Conservation (phyloP, 2,329 filamentous ascomycete genomes). For the Coniella lustricola region DNA sequence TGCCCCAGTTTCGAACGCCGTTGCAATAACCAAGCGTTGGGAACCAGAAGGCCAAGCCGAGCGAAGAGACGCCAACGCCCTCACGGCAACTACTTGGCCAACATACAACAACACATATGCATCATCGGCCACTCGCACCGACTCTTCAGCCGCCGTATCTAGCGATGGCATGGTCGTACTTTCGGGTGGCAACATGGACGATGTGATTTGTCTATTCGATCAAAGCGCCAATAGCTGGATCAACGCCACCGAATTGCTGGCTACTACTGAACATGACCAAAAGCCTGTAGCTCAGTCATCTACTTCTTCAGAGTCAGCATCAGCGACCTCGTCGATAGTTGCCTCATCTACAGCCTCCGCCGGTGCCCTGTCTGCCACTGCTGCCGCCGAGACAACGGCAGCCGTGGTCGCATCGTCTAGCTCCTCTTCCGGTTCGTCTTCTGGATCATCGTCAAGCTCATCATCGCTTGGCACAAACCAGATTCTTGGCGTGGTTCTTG, state of each 20-base stretch:
- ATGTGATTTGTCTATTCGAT: conserved; percentile 72
- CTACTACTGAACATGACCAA: conserved; percentile 30
- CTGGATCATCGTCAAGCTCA: conserved; percentile 27
- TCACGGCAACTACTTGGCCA: conserved; percentile 63
- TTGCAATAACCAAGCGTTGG: conserved; percentile 29
- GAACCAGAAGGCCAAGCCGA: conserved; percentile 15
- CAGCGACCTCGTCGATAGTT: conserved; percentile 24
- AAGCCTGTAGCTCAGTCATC: conserved; percentile 28
- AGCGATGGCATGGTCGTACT: conserved; percentile 64
- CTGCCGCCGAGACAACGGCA: conserved; percentile 21
- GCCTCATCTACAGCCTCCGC: conserved; percentile 20
- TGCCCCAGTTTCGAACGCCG: conserved; percentile 39
- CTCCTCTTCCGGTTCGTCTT: conserved; percentile 17
- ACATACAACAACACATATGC: conserved; percentile 70
- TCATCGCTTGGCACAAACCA: conserved; percentile 34
- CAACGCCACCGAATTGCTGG: conserved; percentile 60
- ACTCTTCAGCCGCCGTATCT: conserved; percentile 66
- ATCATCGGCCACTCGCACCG: conserved; percentile 55
- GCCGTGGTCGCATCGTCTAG: conserved; percentile 19
- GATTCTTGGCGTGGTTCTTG: conserved; percentile 75
- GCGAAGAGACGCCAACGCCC: conserved; percentile 27
- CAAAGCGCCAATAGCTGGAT: conserved; percentile 70
- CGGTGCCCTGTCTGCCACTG: conserved; percentile 22
- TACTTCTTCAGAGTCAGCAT: conserved; percentile 6
- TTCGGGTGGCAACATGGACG: conserved; percentile 62